These are phyloP conservation scores for Yamadazyma ubonensis DNA, from an alignment of 805 yeast genomes.

Conservation along the genomic window DNA sequence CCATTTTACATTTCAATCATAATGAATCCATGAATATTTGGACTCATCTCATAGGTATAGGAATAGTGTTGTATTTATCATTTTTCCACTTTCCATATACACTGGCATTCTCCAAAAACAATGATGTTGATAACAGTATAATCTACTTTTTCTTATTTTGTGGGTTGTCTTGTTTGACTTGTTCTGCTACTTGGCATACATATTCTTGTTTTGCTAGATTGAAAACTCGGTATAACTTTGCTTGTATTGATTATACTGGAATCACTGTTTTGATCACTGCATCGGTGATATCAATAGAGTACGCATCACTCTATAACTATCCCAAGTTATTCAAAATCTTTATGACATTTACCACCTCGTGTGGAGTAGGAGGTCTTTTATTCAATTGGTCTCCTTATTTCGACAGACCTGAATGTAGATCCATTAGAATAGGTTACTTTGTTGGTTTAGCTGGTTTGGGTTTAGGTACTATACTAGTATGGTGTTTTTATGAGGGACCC, in stretches of 20 bases:
- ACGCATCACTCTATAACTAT: slow-evolving; percentile 66
- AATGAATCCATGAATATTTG: slow-evolving; percentile 92
- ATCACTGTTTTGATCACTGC: slow-evolving; percentile 88
- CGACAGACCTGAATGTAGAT: slow-evolving; percentile 83
- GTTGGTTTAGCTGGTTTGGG: slow-evolving; percentile 78
- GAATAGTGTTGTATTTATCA: slow-evolving; percentile 55
- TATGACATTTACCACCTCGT: slow-evolving; percentile 57
- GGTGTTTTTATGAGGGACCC: slow-evolving; percentile 56
- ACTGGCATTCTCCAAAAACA: slow-evolving; percentile 40
- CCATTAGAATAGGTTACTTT: slow-evolving; percentile 76
- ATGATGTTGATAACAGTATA: slow-evolving; percentile 48
- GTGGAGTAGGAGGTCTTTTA: slow-evolving; percentile 70
- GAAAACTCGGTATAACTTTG: slow-evolving; percentile 65
- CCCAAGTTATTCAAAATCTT: slow-evolving; percentile 49
- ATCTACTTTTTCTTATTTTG: slow-evolving; percentile 67
- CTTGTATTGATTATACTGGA: slow-evolving; percentile 94
- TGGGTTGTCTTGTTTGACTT: slow-evolving; percentile 70
- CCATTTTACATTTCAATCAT: slow-evolving; percentile 62
- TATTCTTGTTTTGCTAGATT: slow-evolving; percentile 74
- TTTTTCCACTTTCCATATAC: slow-evolving; percentile 64
- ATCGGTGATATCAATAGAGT: slow-evolving; percentile 83
- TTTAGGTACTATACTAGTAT: slow-evolving; percentile 57
- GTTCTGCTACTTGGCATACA: slow-evolving; percentile 90
- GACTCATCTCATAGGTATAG: slow-evolving; percentile 80
- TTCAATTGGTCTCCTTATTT: slow-evolving; percentile 93